A percentile compares a stretch with the other conserved stretches of the same genome.
Evolutionary conservation across 1,139 yeast genomes (phyloP).

Genomic region (Kazachstania sp.): DNA sequence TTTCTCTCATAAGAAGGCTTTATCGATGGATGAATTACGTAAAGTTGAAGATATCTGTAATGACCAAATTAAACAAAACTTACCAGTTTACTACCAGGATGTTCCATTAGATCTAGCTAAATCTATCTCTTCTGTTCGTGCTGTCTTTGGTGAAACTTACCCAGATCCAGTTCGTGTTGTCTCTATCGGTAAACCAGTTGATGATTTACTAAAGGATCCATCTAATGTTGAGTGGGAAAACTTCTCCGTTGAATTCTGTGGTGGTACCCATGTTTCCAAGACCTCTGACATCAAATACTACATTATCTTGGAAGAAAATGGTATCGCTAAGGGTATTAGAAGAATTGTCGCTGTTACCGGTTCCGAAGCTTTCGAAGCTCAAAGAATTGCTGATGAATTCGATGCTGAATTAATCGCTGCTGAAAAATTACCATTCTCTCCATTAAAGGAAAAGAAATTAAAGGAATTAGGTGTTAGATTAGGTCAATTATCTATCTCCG

Average conservation of each 20-base stretch:
- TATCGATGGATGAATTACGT: constrained; percentile 59
- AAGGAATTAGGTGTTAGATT: constrained; percentile 79
- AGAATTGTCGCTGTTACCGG: constrained; percentile 98
- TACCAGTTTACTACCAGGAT: constrained; percentile 71
- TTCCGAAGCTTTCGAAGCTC: constrained; percentile 80
- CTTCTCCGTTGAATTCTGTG: constrained; percentile 90
- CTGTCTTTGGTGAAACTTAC: constrained; percentile 96
- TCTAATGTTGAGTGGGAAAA: constrained; percentile 62
- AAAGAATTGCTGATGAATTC: constrained; percentile 69
- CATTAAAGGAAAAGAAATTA: constrained; percentile 65
- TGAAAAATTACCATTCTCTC: constrained; percentile 52
- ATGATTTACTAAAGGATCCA: constrained; percentile 67
- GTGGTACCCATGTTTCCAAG: constrained; percentile 93
- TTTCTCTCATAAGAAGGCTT: constrained; percentile 82
- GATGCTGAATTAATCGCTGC: constrained; percentile 51
- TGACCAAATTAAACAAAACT: constrained; percentile 60
- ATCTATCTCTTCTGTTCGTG: constrained; percentile 77
- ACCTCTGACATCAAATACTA: constrained; percentile 91
- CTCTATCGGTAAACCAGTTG: constrained; percentile 86
- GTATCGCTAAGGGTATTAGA: constrained; percentile 97
- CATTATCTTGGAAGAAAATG: constrained; percentile 85
- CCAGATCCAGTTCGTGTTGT: constrained; percentile 99
- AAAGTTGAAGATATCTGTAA: constrained; percentile 70
- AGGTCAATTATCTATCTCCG: constrained; percentile 75
- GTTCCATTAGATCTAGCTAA: constrained; percentile 68